These are phyloP conservation scores for Benincasa hispida DNA, from an alignment of 306 rosid genomes.

Conservation along the genomic window DNA sequence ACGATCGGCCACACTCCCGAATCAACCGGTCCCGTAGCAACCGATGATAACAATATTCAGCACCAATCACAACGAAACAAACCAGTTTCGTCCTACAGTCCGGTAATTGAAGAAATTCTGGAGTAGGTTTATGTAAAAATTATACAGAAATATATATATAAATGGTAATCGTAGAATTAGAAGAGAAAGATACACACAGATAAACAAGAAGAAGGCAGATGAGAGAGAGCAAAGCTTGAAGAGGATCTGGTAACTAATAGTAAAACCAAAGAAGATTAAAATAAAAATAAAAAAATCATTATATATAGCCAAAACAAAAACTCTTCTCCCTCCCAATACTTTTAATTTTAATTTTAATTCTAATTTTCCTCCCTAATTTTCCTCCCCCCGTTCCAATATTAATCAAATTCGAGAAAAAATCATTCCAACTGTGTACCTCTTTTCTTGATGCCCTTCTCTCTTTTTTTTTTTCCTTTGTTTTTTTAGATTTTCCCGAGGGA, in stretches of 20 bases:
- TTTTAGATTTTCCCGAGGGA: conserved; percentile 3
- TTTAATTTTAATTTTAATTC: background rate
- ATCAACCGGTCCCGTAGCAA: background rate
- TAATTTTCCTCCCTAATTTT: background rate
- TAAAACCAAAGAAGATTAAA: background rate
- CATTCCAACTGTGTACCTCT: background rate
- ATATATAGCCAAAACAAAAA: background rate
- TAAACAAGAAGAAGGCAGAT: background rate
- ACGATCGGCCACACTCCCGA: conserved; percentile 22
- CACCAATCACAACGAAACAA: background rate
- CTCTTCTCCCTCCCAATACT: background rate
- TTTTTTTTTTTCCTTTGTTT: background rate
- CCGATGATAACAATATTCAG: background rate
- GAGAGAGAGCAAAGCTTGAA: background rate
- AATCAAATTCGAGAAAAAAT: background rate
- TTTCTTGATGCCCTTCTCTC: background rate
- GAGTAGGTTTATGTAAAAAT: conserved; percentile 1
- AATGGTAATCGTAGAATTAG: conserved; percentile 1
- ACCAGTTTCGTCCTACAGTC: background rate
- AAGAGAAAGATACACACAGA: background rate
- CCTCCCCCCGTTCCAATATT: background rate
- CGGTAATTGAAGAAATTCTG: background rate
- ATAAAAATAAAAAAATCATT: background rate
- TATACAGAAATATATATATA: background rate
- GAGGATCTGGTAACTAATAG: conserved; percentile 7